Evolutionary conservation across 164 flowering plant species (phyloP).

Genomic region (Dillenia suffruticosa): DNA sequence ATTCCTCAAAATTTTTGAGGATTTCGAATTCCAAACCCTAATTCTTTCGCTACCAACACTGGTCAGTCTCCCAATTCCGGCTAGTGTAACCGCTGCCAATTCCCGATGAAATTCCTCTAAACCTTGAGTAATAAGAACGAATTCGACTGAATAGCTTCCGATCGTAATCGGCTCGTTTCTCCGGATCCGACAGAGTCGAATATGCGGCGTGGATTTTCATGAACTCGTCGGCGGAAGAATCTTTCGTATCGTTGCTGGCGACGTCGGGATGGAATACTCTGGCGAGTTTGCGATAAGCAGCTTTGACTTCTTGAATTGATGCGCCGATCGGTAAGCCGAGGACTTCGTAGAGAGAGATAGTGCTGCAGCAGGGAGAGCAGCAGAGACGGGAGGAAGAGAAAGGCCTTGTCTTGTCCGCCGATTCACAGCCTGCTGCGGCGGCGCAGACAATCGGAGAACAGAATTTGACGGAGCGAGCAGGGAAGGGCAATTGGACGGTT

Average conservation of each 20-base stretch:
- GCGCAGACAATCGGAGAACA: too few species aligned
- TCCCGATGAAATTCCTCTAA: conserved; percentile 6
- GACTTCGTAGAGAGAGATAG: conserved; percentile 41
- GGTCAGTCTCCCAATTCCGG: conserved; percentile 50
- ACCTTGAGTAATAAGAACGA: neutral
- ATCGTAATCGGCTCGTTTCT: conserved; percentile 52
- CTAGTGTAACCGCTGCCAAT: conserved; percentile 12
- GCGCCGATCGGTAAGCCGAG: conserved; percentile 44
- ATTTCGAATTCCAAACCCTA: too few species aligned
- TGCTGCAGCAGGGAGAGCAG: neutral
- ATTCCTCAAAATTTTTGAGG: too few species aligned
- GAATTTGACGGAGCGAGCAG: too few species aligned
- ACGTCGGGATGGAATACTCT: conserved; percentile 56
- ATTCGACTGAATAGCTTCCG: conserved; percentile 19
- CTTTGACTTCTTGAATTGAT: conserved; percentile 40
- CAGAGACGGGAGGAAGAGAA: neutral
- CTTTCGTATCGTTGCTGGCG: conserved; percentile 26
- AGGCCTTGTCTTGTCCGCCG: too few species aligned
- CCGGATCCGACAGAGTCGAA: conserved; percentile 49
- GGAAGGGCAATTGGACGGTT: too few species aligned
- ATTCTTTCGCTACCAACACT: conserved; percentile 35
- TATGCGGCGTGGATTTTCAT: conserved; percentile 50
- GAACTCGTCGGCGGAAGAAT: conserved; percentile 37
- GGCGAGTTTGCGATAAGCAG: conserved; percentile 51
- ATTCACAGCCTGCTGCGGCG: too few species aligned